phyloP scores from a whole-genome alignment of 2,329 filamentous ascomycete species.

The Colletotrichum shisoi region DNA sequence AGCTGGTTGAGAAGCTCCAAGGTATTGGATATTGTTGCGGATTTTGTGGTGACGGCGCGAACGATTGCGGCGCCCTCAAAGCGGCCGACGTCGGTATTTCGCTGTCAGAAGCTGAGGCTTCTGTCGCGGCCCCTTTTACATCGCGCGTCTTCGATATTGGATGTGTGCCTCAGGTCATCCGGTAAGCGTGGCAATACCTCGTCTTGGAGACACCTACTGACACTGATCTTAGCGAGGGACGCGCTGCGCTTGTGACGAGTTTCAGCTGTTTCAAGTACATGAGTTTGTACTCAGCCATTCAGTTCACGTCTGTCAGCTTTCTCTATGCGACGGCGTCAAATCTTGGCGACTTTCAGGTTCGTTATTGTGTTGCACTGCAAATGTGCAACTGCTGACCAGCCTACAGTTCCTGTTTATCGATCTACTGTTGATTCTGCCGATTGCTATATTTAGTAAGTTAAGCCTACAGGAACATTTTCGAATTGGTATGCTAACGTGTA shows the following conservation, averaged over 20 bases:
- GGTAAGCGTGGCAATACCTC: constrained; percentile 55
- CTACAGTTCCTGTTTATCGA: constrained; percentile 89
- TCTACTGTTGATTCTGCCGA: constrained; percentile 87
- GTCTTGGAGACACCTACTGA: not conserved
- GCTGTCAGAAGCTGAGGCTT: constrained; percentile 94
- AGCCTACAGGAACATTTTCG: constrained; percentile 21
- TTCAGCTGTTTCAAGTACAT: constrained; percentile 99
- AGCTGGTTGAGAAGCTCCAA: constrained; percentile 95
- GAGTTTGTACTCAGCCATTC: constrained; percentile 98
- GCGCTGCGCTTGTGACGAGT: constrained; percentile 94
- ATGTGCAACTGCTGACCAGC: not conserved
- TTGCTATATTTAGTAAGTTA: constrained; percentile 85
- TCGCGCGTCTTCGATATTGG: constrained; percentile 95
- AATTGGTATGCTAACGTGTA: constrained; percentile 4
- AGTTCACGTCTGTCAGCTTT: constrained; percentile 97
- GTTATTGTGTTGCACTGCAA: constrained; percentile 4
- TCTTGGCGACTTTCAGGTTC: constrained; percentile 89
- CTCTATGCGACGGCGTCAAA: constrained; percentile 94
- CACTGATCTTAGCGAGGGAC: constrained; percentile 71
- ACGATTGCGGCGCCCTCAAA: constrained; percentile 96
- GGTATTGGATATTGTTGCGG: constrained; percentile 94
- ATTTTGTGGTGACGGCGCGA: constrained; percentile 97
- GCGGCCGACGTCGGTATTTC: constrained; percentile 98
- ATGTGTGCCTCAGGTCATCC: constrained; percentile 91
- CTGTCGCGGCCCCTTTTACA: constrained; percentile 97